phyloP scores from a whole-genome alignment of 2,329 filamentous ascomycete species.

The Fusarium globosum region DNA sequence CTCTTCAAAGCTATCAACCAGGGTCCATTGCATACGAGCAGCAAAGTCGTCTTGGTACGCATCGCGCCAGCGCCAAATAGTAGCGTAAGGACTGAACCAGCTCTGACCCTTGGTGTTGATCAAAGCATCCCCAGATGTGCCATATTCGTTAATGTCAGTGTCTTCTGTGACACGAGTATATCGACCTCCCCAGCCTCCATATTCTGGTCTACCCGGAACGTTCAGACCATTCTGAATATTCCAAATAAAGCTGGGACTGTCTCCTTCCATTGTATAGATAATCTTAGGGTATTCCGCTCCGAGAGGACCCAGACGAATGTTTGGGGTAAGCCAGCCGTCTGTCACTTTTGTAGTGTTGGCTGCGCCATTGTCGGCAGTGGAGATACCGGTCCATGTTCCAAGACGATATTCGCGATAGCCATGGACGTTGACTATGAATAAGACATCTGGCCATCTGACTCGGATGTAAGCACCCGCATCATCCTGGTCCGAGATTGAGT shows the following conservation, averaged over 20 bases:
- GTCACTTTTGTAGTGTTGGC: neutral
- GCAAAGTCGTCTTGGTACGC: slow-evolving; percentile 24
- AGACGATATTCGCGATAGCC: neutral
- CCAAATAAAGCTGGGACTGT: slow-evolving; percentile 12
- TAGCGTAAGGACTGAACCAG: slow-evolving; percentile 14
- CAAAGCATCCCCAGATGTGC: slow-evolving; percentile 1
- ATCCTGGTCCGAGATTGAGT: slow-evolving; percentile 23
- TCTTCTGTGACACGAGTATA: slow-evolving; percentile 1
- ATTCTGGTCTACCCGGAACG: neutral
- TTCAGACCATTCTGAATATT: slow-evolving; percentile 13
- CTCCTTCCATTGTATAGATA: slow-evolving; percentile 6
- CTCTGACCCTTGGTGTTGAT: neutral
- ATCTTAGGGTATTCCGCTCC: slow-evolving; percentile 1
- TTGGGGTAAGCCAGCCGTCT: slow-evolving; percentile 2
- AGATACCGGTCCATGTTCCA: slow-evolving; percentile 5
- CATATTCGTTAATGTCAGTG: slow-evolving; percentile 11
- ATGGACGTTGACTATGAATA: slow-evolving; percentile 13
- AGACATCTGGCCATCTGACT: slow-evolving; percentile 3
- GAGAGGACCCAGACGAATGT: neutral
- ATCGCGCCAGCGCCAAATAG: slow-evolving; percentile 20
- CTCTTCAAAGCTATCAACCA: neutral
- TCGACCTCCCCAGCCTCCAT: slow-evolving; percentile 21
- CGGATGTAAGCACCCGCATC: slow-evolving; percentile 3
- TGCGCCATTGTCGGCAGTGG: neutral
- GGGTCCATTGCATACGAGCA: slow-evolving; percentile 15